phyloP scores from a whole-genome alignment of 306 rosid genomes.

The Prinsepia uniflora region DNA sequence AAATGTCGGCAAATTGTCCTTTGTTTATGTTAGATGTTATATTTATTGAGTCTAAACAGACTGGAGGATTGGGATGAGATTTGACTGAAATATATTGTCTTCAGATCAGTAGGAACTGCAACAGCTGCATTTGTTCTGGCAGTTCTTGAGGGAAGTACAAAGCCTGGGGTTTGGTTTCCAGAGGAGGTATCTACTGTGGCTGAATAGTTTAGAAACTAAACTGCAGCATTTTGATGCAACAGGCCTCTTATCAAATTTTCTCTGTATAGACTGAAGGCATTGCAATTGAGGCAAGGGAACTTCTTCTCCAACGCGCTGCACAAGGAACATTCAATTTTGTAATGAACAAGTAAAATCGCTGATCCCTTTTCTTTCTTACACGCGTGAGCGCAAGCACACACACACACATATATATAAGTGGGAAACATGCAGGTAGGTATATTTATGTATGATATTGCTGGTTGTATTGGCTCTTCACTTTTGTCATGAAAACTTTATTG shows the following conservation, averaged over 20 bases:
- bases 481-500: background rate
- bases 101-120: slow-evolving; percentile 75
- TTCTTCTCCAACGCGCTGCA: slow-evolving; percentile 82
- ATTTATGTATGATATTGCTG: background rate
- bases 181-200: slow-evolving; percentile 63
- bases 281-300: slow-evolving; percentile 77
- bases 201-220: background rate
- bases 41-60: slow-evolving; percentile 1
- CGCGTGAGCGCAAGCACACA: background rate
- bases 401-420: background rate
- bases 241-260: slow-evolving; percentile 21
- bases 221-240: slow-evolving; percentile 16
- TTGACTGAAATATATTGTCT: slow-evolving; percentile 20
- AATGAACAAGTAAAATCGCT: slow-evolving; percentile 61
- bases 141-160: slow-evolving; percentile 83
- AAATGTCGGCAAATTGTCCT: background rate
- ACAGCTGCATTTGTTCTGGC: slow-evolving; percentile 87
- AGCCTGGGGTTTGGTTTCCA: slow-evolving; percentile 97
- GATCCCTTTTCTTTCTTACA: slow-evolving; percentile 8
- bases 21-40: background rate
- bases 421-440: background rate
- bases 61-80: slow-evolving; percentile 5
- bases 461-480: background rate
- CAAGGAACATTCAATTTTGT: slow-evolving; percentile 76
- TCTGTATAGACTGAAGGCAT: slow-evolving; percentile 67